Conservation (phyloP, 2,329 filamentous ascomycete genomes). For the Monilinia polystroma region DNA sequence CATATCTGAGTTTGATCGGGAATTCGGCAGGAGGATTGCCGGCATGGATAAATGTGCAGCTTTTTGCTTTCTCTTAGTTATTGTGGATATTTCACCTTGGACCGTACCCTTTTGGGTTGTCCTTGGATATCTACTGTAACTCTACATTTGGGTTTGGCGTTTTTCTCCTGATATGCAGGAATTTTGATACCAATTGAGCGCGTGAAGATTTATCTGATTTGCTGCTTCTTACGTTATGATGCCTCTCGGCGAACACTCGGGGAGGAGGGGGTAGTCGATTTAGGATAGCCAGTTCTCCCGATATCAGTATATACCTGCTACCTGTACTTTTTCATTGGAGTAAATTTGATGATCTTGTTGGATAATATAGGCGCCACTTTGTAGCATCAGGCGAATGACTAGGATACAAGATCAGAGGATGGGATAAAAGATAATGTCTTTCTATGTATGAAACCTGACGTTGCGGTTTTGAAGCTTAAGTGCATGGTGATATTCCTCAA, state of each 20-base stretch:
- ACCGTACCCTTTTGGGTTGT: slow-evolving; percentile 15
- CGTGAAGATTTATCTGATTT: slow-evolving; percentile 31
- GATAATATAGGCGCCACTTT: slow-evolving; percentile 25
- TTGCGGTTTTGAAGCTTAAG: slow-evolving; percentile 11
- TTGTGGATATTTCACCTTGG: slow-evolving; percentile 21
- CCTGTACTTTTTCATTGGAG: slow-evolving; percentile 6
- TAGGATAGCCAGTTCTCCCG: slow-evolving; percentile 25
- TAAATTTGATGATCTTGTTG: slow-evolving; percentile 18
- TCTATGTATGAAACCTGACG: slow-evolving; percentile 16
- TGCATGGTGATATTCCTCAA: slow-evolving; percentile 6
- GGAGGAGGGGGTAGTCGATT: slow-evolving; percentile 15
- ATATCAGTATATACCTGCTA: slow-evolving; percentile 25
- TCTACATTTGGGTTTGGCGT: slow-evolving; percentile 32
- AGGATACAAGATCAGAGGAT: slow-evolving; percentile 25
- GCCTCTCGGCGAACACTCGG: slow-evolving; percentile 21
- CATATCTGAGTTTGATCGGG: slow-evolving; percentile 28
- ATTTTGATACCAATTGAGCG: slow-evolving; percentile 30
- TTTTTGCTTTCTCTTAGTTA: slow-evolving; percentile 33
- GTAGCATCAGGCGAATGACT: slow-evolving; percentile 25
- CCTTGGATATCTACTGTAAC: slow-evolving; percentile 28
- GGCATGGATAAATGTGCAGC: slow-evolving; percentile 32
- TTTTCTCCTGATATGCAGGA: slow-evolving; percentile 30
- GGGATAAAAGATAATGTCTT: slow-evolving; percentile 29
- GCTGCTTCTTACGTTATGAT: slow-evolving; percentile 27
- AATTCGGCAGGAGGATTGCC: slow-evolving; percentile 24